phyloP scores from a whole-genome alignment of 176 grass and related monocot genomes.

The Musa acuminata region DNA sequence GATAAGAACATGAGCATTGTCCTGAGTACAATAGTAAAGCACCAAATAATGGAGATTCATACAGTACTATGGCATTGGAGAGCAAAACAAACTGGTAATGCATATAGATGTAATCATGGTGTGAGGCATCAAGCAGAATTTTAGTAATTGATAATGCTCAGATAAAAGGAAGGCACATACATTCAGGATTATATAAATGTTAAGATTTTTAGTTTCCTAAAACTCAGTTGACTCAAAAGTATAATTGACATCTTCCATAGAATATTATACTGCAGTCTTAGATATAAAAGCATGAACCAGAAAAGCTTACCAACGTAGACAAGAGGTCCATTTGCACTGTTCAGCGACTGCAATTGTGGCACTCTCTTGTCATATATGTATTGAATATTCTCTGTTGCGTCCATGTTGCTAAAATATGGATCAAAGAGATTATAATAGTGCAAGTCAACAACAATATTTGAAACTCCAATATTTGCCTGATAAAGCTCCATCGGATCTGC shows the following conservation, averaged over 20 bases:
- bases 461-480: slow-evolving; percentile 44
- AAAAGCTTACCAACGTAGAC: slow-evolving; percentile 63
- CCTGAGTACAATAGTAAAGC: too few species aligned
- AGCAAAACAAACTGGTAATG: too few species aligned
- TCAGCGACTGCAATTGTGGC: slow-evolving; percentile 50
- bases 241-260: not conserved
- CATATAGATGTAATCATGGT: too few species aligned
- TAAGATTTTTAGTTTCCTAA: not conserved
- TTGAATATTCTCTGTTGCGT: slow-evolving; percentile 61
- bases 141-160: too few species aligned
- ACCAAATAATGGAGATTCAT: too few species aligned
- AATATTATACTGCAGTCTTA: not conserved
- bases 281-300: not conserved
- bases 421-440: slow-evolving; percentile 86
- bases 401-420: slow-evolving; percentile 50
- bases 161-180: too few species aligned
- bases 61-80: too few species aligned
- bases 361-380: slow-evolving; percentile 52
- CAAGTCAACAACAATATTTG: slow-evolving; percentile 58
- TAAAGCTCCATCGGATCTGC: slow-evolving; percentile 77
- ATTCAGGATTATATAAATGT: too few species aligned
- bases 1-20: not conserved
- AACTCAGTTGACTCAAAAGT: not conserved
- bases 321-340: slow-evolving; percentile 67
- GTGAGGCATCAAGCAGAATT: too few species aligned